A percentile compares a stretch with the other conserved stretches of the same genome.
phyloP scores from a whole-genome alignment of 768 basidiomycete species.

The Russula sp. region DNA sequence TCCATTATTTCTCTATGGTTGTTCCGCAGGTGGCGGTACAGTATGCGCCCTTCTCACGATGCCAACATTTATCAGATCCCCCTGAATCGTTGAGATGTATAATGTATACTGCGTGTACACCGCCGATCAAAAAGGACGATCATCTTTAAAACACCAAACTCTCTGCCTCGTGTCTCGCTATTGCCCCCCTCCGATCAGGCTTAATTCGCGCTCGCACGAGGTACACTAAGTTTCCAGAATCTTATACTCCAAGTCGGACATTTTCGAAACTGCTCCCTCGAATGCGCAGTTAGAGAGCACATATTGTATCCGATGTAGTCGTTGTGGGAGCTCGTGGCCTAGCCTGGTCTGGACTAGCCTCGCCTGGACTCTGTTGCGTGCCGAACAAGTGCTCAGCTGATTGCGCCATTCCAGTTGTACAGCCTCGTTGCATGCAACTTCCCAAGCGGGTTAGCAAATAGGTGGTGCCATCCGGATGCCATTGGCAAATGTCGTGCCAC shows the following conservation, averaged over 20 bases:
- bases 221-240: conserved; percentile 9
- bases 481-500: not conserved
- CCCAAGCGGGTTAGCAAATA: too few relatives aligned
- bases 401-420: not conserved
- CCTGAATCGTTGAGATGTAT: conserved; percentile 8
- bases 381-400: not conserved
- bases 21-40: conserved; percentile 14
- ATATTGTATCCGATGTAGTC: not conserved
- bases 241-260: not conserved
- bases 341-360: not conserved
- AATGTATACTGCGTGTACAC: not conserved
- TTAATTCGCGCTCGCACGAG: not conserved
- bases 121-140: conserved; percentile 18
- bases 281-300: conserved; percentile 9
- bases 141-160: not conserved
- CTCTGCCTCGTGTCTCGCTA: conserved; percentile 12
- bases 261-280: not conserved
- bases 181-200: not conserved
- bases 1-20: not conserved
- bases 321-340: not conserved
- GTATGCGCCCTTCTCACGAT: not conserved
- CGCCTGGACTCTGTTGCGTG: not conserved
- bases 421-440: conserved; percentile 1
- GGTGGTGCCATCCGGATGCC: not conserved
- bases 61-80: conserved; percentile 8